These are phyloP conservation scores for Dillenia turbinata DNA, from an alignment of 164 flowering plant species.

Conservation along the genomic window DNA sequence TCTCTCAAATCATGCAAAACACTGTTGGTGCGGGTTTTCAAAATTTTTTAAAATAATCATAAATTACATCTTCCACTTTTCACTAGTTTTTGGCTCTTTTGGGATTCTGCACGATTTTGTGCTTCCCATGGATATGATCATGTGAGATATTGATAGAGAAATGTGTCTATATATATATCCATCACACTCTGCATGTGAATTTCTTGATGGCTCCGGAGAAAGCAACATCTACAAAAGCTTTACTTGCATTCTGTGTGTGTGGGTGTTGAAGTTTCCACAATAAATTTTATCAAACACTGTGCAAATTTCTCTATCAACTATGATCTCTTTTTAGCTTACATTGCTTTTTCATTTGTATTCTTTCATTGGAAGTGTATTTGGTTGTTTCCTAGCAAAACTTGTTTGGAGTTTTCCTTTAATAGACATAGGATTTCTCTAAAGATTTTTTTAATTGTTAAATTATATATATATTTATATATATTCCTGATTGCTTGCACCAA, in stretches of 20 bases:
- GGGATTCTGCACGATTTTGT: slow-evolving; percentile 37
- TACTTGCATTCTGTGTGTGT: neutral
- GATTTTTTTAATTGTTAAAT: too few relatives aligned
- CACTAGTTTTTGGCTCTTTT: slow-evolving; percentile 27
- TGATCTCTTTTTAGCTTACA: too few relatives aligned
- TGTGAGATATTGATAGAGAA: neutral
- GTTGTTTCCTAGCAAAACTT: too few relatives aligned
- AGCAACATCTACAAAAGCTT: neutral
- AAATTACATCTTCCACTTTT: slow-evolving; percentile 21
- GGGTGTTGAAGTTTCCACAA: neutral
- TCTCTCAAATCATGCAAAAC: slow-evolving; percentile 30
- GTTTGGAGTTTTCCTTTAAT: too few relatives aligned
- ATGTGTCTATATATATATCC: neutral
- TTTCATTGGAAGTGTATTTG: too few relatives aligned
- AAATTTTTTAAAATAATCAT: slow-evolving; percentile 12
- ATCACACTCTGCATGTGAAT: neutral
- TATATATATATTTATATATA: too few relatives aligned
- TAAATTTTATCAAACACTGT: neutral
- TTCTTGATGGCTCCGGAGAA: neutral
- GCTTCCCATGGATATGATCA: slow-evolving; percentile 33
- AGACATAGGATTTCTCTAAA: too few relatives aligned
- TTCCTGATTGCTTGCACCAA: too few relatives aligned
- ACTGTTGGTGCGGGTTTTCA: slow-evolving; percentile 17
- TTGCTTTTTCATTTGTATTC: too few relatives aligned
- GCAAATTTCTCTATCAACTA: too few relatives aligned